phyloP scores from a whole-genome alignment of 441 rosid species.

The Flueggea neowawraea region DNA sequence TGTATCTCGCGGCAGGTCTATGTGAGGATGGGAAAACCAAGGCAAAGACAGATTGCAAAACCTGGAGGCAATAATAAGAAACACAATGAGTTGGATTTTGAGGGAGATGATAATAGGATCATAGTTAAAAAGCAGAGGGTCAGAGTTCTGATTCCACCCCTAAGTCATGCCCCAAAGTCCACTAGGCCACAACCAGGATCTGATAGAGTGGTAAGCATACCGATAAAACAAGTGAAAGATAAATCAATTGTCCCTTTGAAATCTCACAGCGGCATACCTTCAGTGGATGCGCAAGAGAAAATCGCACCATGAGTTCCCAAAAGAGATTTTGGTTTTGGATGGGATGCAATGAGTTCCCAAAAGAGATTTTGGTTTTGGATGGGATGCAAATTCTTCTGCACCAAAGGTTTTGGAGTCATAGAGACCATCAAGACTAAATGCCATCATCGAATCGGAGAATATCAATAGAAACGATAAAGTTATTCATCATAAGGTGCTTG shows the following conservation, averaged over 20 bases:
- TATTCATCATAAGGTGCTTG: constrained; percentile 16
- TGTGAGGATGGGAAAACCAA: constrained; percentile 52
- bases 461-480: constrained; percentile 6
- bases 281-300: constrained; percentile 27
- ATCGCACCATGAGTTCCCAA: constrained; percentile 13
- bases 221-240: constrained; percentile 15
- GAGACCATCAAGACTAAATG: constrained; percentile 19
- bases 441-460: constrained; percentile 17
- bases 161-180: constrained; percentile 26
- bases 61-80: constrained; percentile 19
- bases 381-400: constrained; percentile 16
- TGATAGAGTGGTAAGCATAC: constrained; percentile 26
- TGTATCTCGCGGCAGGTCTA: no score
- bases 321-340: background rate
- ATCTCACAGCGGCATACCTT: constrained; percentile 21
- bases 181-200: constrained; percentile 31
- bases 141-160: constrained; percentile 69
- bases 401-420: constrained; percentile 12
- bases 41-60: constrained; percentile 29
- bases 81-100: constrained; percentile 31
- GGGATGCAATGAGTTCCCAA: constrained; percentile 3
- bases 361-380: constrained; percentile 2
- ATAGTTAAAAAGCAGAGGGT: constrained; percentile 80
- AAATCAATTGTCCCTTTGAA: constrained; percentile 22
- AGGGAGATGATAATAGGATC: constrained; percentile 62